Evolutionary conservation across 345 rosid species (phyloP), one percentile per base, ranked within the genome.

Genomic region (Arabidopsis arenosa): DNA sequence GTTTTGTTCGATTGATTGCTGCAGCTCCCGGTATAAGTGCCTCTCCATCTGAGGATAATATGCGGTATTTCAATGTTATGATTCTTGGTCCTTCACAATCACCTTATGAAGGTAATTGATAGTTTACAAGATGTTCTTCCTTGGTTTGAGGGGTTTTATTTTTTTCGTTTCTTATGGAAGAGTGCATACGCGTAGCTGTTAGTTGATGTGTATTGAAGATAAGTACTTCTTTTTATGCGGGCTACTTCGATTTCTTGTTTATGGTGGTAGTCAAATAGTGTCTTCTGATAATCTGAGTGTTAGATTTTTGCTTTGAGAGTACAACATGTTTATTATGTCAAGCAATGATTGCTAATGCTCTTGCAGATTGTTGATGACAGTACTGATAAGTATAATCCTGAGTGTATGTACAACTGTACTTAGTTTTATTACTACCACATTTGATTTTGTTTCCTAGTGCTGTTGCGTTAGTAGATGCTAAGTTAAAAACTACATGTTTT

Each of bases 1-100:
- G 35, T 64, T 74, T 63, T 5, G 66, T 63, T 18, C 52, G n/a
- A 80, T 72, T 39, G 59, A 59, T 72, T 54, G 65, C 13, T 85
- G 53, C 86, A 93, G 98, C 98, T 7, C 98, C 98, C 0, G 98
- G 98, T 66, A 93, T 93, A 28, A 93, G 98, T 80, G 98, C 98
- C 23, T 93, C 98, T 3, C 98, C 98, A 5, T 91, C 97, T 0
- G 98, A 93, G 80, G 98, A 93, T 51, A 91, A 93, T 63, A 93
- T 93, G 98, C 84, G 98, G 1, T 91, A 93, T 73, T 93, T 93
- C 70, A 93, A 91, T 72, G 98, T 93, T 62, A 93, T 93, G 98
- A 85, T 93, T 79, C 98, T 93, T 68, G 98, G 98, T 40, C 98
- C 98, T 13, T 26, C 98, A 5, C 98, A 93, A 70, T 93, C 98